Evolutionary conservation across 169 alveolate genomes (phyloP).

Genomic region (Plasmodium vivax): DNA sequence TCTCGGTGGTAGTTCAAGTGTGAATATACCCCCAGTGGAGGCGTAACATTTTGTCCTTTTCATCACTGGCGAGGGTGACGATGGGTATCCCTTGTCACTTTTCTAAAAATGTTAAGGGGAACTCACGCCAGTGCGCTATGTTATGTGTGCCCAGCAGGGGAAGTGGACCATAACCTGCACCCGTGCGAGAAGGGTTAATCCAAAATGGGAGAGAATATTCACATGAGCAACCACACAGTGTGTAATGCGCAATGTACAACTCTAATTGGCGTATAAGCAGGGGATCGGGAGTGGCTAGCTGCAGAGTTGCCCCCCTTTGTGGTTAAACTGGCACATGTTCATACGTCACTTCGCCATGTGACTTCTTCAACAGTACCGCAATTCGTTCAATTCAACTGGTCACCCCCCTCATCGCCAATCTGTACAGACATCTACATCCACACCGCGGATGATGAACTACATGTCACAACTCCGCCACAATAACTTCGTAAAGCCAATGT

Average conservation of each 20-base stretch:
- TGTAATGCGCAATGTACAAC: neutral
- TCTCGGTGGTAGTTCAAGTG: neutral
- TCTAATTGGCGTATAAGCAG: neutral
- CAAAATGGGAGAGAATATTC: neutral
- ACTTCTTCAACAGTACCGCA: neutral
- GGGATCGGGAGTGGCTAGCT: neutral
- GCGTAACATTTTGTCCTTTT: neutral
- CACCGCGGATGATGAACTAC: neutral
- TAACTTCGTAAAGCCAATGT: neutral
- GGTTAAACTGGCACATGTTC: neutral
- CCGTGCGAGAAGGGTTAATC: neutral
- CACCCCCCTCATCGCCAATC: neutral
- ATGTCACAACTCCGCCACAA: neutral
- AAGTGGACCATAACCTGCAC: neutral
- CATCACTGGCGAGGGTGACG: neutral
- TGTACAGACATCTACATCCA: neutral
- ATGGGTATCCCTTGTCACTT: neutral
- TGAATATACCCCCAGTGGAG: neutral
- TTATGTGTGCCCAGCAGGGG: neutral
- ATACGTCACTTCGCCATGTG: neutral
- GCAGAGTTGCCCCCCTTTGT: neutral
- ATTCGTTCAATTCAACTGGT: neutral
- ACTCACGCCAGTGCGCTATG: neutral
- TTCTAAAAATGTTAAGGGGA: neutral
- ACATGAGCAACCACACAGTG: neutral